Evolutionary conservation across 768 basidiomycete species (phyloP).

Genomic region (Auricularia heimuer): DNA sequence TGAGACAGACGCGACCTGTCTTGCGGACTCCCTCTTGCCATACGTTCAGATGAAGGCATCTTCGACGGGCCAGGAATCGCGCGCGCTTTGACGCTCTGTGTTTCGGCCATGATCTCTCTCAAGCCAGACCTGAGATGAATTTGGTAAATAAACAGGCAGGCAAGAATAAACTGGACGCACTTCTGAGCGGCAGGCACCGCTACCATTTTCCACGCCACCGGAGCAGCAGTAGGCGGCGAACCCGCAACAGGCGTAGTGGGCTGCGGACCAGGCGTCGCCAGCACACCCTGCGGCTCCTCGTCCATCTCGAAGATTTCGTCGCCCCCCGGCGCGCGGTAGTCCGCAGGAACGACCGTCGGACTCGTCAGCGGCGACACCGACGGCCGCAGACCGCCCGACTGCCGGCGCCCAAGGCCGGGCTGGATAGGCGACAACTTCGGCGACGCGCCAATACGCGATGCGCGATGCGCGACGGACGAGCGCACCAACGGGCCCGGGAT

Average conservation of each 20-base stretch:
- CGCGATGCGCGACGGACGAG: conserved; percentile 6
- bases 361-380: conserved; percentile 7
- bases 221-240: conserved; percentile 11
- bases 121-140: conserved; percentile 81
- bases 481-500: conserved; percentile 48
- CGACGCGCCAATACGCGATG: conserved; percentile 15
- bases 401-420: neutral
- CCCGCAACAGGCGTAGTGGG: conserved; percentile 11
- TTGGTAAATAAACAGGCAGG: conserved; percentile 10
- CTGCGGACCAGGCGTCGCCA: conserved; percentile 9
- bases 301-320: conserved; percentile 85
- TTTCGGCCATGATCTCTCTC: conserved; percentile 79
- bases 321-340: conserved; percentile 20
- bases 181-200: conserved; percentile 32
- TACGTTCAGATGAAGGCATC: neutral
- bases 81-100: conserved; percentile 24
- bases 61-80: neutral
- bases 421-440: conserved; percentile 23
- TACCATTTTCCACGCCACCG: conserved; percentile 23
- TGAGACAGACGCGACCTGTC: neutral
- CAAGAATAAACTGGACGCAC: conserved; percentile 27
- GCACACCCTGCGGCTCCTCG: conserved; percentile 36
- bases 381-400: neutral
- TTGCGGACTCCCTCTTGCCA: neutral
- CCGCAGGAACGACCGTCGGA: neutral